Conservation (phyloP, 1,139 yeast species). For the Yamadazyma sp. region DNA sequence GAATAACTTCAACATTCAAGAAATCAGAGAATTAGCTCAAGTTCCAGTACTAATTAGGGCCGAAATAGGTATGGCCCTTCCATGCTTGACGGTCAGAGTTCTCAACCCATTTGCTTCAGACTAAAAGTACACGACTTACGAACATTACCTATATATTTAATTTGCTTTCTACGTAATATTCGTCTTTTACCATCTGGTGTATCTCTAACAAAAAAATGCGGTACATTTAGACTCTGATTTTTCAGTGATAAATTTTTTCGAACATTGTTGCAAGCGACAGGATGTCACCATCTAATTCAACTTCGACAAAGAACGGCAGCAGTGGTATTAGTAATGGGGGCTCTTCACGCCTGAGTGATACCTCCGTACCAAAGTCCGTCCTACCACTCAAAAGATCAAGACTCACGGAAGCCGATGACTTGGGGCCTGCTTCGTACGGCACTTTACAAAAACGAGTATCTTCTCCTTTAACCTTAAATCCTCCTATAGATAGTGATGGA, state of each 20-base stretch:
- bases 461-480: slow-evolving; percentile 77
- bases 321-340: neutral
- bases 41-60: slow-evolving; percentile 88
- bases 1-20: slow-evolving; percentile 68
- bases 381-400: slow-evolving; percentile 27
- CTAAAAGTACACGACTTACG: slow-evolving; percentile 9
- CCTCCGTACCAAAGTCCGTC: slow-evolving; percentile 21
- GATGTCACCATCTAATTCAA: slow-evolving; percentile 1
- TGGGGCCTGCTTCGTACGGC: slow-evolving; percentile 7
- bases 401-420: slow-evolving; percentile 13
- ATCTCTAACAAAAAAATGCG: neutral
- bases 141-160: slow-evolving; percentile 1
- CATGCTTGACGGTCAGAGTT: slow-evolving; percentile 92
- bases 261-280: neutral
- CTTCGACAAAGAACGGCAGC: neutral
- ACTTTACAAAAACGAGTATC: slow-evolving; percentile 74
- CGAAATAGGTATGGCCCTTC: slow-evolving; percentile 92
- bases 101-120: slow-evolving; percentile 70
- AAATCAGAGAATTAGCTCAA: slow-evolving; percentile 70
- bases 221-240: neutral
- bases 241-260: neutral
- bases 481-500: slow-evolving; percentile 89
- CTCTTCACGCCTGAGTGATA: neutral
- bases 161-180: no score
- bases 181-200: no score